Base-by-base conservation (phyloP, 2,329 filamentous ascomycete genomes). In the Lasiodiplodia citricola region DNA sequence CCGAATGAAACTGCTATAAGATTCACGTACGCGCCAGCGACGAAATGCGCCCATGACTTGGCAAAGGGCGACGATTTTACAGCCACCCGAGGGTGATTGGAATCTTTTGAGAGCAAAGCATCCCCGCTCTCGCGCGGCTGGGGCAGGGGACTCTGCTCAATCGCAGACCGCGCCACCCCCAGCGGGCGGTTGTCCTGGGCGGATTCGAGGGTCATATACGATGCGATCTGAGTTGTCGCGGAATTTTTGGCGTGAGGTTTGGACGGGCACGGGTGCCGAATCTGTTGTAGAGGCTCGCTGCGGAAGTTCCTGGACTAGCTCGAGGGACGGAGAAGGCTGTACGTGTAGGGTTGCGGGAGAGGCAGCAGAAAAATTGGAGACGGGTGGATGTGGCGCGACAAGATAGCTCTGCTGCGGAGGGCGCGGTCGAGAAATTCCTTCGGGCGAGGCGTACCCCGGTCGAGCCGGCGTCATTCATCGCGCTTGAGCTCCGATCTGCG, bases 1-100 rank as follows among this genome's bases (percentile, higher is more conserved):
- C n/a, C 5, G 47, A 70, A 77, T 54, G 77, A 73, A 55, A 16
- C n/a, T 7, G 18, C 28, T 10, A 14, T 14, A 14, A 25, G 44
- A 51, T 58, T 55, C 63, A 66, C 75, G 75, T 87, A 96, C 93
- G 90, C 94, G 86, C 94, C 94, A 67, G 94, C 94, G 69, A 97
- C 87, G 76, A 97, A 91, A 84, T 97, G 94, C 70, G 94, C 92
- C 92, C 93, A 97, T 79, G 93, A 94, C 80, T 94, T 94, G 74
- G 79, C 82, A 77, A 79, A 82, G 21, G 90, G 79, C 70, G 79
- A 74, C 23, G 78, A 75, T 70, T 77, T 76, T 21, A 74, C 69
- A 68, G 78, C 76, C 78, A 83, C 75, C 70, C 77, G 73, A 2
- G 76, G 67, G 57, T 75, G 81, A 80, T 81, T 77, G 57, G 78